phyloP scores from a whole-genome alignment of 257 asterid species.

The Verbascum thapsus region DNA sequence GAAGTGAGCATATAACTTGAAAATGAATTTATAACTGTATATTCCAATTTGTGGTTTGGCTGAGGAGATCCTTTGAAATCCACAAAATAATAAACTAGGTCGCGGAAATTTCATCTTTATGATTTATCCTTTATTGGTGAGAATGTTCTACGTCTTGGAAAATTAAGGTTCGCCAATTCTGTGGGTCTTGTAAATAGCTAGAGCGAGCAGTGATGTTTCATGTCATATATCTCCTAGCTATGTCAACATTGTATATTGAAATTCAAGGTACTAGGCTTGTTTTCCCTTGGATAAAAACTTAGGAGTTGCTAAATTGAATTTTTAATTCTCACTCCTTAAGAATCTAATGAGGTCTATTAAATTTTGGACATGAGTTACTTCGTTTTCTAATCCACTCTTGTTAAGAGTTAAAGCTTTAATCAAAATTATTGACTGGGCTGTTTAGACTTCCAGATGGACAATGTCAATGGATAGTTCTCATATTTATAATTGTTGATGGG shows the following conservation, averaged over 20 bases:
- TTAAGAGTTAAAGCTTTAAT: constrained; percentile 12
- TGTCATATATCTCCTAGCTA: neutral
- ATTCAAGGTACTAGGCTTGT: neutral
- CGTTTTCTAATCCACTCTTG: constrained; percentile 16
- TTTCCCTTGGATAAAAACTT: constrained; percentile 6
- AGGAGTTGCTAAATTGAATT: neutral
- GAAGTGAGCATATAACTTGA: constrained; percentile 3
- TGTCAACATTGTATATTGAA: neutral
- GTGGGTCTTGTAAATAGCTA: neutral
- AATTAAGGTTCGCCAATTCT: neutral
- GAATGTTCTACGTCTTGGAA: constrained; percentile 6
- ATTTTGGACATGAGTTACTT: constrained; percentile 1
- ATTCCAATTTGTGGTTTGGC: constrained; percentile 1
- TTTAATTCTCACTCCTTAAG: neutral
- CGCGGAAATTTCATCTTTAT: neutral
- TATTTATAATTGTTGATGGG: neutral
- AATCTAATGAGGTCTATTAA: constrained; percentile 12
- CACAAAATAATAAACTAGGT: neutral
- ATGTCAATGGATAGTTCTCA: constrained; percentile 1
- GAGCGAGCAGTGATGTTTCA: neutral
- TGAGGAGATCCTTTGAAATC: neutral
- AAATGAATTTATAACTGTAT: neutral
- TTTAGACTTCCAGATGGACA: constrained; percentile 12
- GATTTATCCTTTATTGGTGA: neutral
- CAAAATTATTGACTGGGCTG: neutral